Evolutionary conservation across 139 green algal species (phyloP), one percentile per base, ranked within the genome.

Genomic region (Chlorella sorokiniana): DNA sequence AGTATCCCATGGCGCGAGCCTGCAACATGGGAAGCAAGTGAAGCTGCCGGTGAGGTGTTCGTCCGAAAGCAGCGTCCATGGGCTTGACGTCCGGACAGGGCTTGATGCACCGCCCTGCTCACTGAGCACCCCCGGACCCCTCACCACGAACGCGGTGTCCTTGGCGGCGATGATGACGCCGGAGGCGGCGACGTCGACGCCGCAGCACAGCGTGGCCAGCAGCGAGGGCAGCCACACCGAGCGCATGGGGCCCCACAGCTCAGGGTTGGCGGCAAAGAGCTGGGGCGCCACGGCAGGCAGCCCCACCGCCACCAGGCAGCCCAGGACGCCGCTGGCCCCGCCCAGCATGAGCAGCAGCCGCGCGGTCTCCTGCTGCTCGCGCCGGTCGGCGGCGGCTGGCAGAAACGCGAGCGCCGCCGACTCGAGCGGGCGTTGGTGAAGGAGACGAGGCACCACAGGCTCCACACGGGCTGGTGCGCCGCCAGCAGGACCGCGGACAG

Each of bases 351-450:
- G 45, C 38, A 94, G 62, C 54, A 90, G 72, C 27, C 33, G 37
- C 2, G 84, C 76, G 22, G 83, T 86, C 33, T 78, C 74, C 37
- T 33, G 63, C 25, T 44, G 75, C 2, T 85, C 85, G 7, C 22
- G 29, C 1, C 11, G 6, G n/a, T 33, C 45, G 37, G 27, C 33
- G 20, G 81, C 67, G 10, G 76, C 31, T 4, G 91, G 91, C 44
- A 94, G 33, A 72, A 91, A 94, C 29, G 91, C 83, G 29, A 94
- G 86, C 22, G 85, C 88, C 16, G 90, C 83, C 83, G 93, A 90
- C 84, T 94, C 90, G n/a, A 92, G 71, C 25, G 91, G 91, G 88
- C 76, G 33, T 86, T 88, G 6, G 83, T 83, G 83, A 93, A 95
- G 25, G 88, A 81, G 3, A 86, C 71, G 31, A 95, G 69, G 59